Percentiles rank a stretch among this genome's conserved stretches.
Conservation (phyloP, 2,329 filamentous ascomycete species). For the Sporothrix dimorphospora region DNA sequence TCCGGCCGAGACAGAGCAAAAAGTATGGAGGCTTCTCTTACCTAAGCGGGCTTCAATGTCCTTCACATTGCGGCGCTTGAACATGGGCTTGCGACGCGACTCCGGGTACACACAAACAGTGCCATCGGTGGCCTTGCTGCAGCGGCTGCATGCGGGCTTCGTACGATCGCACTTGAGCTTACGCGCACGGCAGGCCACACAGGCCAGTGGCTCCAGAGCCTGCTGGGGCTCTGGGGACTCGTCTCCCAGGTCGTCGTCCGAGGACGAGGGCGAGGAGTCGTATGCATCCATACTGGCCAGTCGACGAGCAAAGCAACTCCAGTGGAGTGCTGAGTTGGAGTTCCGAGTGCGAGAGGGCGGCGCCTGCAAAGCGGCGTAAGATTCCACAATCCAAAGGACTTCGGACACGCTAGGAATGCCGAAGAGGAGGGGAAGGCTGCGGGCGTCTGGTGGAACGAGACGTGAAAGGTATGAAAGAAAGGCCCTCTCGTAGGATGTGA, state of each 20-base stretch:
- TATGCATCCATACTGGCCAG: background rate
- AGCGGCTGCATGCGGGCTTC: conserved; percentile 79
- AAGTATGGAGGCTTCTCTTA: conserved; percentile 48
- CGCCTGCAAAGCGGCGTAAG: background rate
- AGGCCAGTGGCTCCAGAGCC: conserved; percentile 64
- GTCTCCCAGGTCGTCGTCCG: background rate
- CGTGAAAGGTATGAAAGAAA: background rate
- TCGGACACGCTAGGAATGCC: conserved; percentile 25
- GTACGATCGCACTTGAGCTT: conserved; percentile 87
- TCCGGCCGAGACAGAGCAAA: no score
- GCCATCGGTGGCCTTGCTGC: conserved; percentile 62
- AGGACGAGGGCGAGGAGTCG: background rate
- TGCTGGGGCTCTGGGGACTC: background rate
- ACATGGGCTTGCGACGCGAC: conserved; percentile 82
- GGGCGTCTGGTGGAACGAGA: background rate
- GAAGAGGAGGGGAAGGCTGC: conserved; percentile 2
- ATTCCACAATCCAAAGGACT: background rate
- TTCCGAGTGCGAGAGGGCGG: background rate
- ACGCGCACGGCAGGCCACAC: conserved; percentile 78
- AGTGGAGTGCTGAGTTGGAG: background rate
- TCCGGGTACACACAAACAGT: conserved; percentile 87
- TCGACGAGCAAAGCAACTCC: background rate
- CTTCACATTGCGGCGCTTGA: conserved; percentile 87
- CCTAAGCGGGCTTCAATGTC: conserved; percentile 85
- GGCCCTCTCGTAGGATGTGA: background rate